These are phyloP conservation scores for Cercophora sp. DNA, from an alignment of 495 filamentous ascomycete species.

Conservation along the genomic window DNA sequence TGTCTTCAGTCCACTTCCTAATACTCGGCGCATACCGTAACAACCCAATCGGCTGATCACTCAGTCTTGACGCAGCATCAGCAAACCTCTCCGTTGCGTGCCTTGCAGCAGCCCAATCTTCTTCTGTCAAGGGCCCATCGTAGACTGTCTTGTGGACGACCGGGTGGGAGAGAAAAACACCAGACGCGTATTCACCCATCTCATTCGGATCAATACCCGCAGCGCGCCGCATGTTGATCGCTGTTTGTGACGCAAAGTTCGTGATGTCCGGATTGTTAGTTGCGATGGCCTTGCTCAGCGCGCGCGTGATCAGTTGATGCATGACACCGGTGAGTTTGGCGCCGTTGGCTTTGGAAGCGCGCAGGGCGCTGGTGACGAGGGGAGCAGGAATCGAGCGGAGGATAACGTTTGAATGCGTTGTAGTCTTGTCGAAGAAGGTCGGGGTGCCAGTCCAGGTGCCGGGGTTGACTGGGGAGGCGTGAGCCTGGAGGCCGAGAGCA, in stretches of 20 bases:
- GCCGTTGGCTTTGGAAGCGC: neutral
- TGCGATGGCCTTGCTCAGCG: slow-evolving; percentile 5
- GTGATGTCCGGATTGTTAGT: neutral
- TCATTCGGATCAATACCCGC: slow-evolving; percentile 3
- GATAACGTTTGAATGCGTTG: neutral
- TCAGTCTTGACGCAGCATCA: slow-evolving; percentile 4
- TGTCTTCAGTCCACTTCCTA: slow-evolving; percentile 9
- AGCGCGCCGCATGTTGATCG: slow-evolving; percentile 12
- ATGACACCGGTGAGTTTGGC: slow-evolving; percentile 9
- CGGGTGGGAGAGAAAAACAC: neutral
- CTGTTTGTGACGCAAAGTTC: slow-evolving; percentile 6
- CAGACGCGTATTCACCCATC: slow-evolving; percentile 17
- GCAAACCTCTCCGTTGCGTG: neutral
- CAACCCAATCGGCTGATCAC: slow-evolving; percentile 17
- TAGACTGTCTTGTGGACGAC: neutral
- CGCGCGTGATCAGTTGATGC: slow-evolving; percentile 8
- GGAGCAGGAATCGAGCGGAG: slow-evolving; percentile 5
- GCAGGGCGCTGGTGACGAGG: neutral
- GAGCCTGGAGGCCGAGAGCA: neutral
- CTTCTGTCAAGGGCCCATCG: neutral
- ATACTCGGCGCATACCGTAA: slow-evolving; percentile 17
- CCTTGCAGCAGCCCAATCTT: slow-evolving; percentile 10
- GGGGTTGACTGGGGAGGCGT: neutral
- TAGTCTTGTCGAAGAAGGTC: neutral
- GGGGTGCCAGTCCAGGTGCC: slow-evolving; percentile 13